phyloP scores from a whole-genome alignment of 371 early-diverging fungal species.

The Mucor velutinosus region DNA sequence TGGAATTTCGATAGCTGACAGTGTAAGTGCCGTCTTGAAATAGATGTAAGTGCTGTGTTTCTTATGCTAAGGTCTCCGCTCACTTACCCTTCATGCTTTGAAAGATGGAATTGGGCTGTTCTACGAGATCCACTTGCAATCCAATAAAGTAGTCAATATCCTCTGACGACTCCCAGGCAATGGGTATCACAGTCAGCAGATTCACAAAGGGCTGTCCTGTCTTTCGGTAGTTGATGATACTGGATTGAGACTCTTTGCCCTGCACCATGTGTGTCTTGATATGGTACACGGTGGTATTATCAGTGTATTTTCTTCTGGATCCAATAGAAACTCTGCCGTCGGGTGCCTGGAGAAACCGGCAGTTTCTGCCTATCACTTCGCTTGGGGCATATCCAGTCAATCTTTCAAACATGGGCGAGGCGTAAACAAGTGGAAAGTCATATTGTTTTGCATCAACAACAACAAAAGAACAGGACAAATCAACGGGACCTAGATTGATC shows the following conservation, averaged over 20 bases:
- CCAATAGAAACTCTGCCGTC: constrained; percentile 50
- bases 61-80: background rate
- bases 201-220: constrained; percentile 73
- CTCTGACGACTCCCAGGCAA: constrained; percentile 34
- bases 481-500: constrained; percentile 62
- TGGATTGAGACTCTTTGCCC: constrained; percentile 62
- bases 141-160: constrained; percentile 68
- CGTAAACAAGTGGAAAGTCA: constrained; percentile 59
- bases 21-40: constrained; percentile 43
- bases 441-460: constrained; percentile 52
- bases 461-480: constrained; percentile 58
- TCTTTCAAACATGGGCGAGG: constrained; percentile 57
- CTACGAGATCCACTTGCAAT: constrained; percentile 65
- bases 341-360: constrained; percentile 66
- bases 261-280: constrained; percentile 50
- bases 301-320: constrained; percentile 53
- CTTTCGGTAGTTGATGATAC: constrained; percentile 67
- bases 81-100: constrained; percentile 43
- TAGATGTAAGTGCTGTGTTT: background rate
- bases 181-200: constrained; percentile 65
- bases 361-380: constrained; percentile 66
- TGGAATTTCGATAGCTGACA: constrained; percentile 51
- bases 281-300: constrained; percentile 55
- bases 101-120: constrained; percentile 65
- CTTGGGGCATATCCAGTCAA: constrained; percentile 58